Base-by-base conservation (phyloP, 768 basidiomycete species). In the Phylloporus sp. region DNA sequence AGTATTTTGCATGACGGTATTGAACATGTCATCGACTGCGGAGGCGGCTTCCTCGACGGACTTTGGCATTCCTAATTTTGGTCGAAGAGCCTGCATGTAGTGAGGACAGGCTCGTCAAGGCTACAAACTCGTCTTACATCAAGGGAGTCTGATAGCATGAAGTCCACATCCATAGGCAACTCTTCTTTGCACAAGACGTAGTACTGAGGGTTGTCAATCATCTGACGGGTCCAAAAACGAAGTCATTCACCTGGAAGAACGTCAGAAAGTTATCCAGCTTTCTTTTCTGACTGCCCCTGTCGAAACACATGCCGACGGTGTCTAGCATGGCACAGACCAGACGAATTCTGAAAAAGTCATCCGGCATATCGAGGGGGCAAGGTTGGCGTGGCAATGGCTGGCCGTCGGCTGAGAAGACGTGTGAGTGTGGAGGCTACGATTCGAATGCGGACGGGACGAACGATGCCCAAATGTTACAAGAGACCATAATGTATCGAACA, bases 221-320 rank as follows among this genome's bases (percentile, higher is more conserved):
- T 36, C 41, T 9, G 47, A 46, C 12, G 44, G 47, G 24, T 26
- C 36, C 11, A 18, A 54, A 13, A 32, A 11, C 23, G n/a, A 31
- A 39, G 42, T 18, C 18, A 3, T 35, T 64, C 60, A 93, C 93
- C 80, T 98, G 93, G 71, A 98, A 97, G 73, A 97, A 94, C 13
- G 81, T 76, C 57, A 99, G 71, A 65, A 97, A 95, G 59, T 85
- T 87, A 70, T 98, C 97, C 22, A 99, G 73, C 66, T 95, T 97
- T 75, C 88, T 88, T 70, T 85, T 91, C 66, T 92, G 89, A 5
- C 87, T 84, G 1, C 95, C 97, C 35, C 86, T 84, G 68, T 97
- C 95, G 69, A 99, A 98, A 72, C 95, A 98, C 80, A 95, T 91
- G 18, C 95, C 97, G 65, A 93, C 95, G 0, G 95, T 92, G 69